Evolutionary conservation across 352 stramenopile genomes (phyloP), one percentile per base, ranked within the genome.

Genomic region (Pythium volutum): DNA sequence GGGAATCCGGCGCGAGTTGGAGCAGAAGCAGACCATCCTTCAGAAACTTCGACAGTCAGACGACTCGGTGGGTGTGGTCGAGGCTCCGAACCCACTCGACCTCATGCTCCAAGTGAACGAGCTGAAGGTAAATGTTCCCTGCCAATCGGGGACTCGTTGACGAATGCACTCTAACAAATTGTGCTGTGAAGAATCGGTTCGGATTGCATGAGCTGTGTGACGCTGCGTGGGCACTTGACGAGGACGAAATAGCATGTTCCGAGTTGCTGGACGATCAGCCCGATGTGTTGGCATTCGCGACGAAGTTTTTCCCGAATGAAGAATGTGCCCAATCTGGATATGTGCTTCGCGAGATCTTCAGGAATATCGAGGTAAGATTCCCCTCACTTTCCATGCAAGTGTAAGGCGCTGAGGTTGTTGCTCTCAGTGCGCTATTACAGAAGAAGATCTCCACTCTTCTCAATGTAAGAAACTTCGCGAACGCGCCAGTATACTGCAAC

Each of bases 381-480:
- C 59, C 52, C 4, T n/a, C 54, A 0, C 34, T 48, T 48, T 8
- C 18, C 42, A n/a, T 48, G 10, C 3, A 26, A 29, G 18, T 8
- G 26, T 6, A 14, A 4, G 16, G 7, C 2, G 15, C 31, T 54
- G 31, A 55, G 42, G 31, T 48, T 26, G 20, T 25, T 56, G 8
- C 38, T 10, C 7, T 1, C 38, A 91, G 81, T 67, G 60, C 36
- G 70, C 71, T 3, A 62, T 89, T 29, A 69, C 81, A 43, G 76
- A 77, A 43, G 82, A 92, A 74, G 72, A 77, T 50, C 54, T 90
- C 4, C 67, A 85, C 20, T 39, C 55, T 9, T 59, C 54, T 5
- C 54, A 88, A 20, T 69, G 69, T 4, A 76, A 78, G 53, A 71
- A 79, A 38, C 55, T 90, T 31, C 79, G 82, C 11, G 64, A 79